A percentile compares a stretch with the other conserved stretches of the same genome.
These are phyloP conservation scores for Talinum fruticosum DNA, from an alignment of 148 eudicot genomes.

Conservation along the genomic window DNA sequence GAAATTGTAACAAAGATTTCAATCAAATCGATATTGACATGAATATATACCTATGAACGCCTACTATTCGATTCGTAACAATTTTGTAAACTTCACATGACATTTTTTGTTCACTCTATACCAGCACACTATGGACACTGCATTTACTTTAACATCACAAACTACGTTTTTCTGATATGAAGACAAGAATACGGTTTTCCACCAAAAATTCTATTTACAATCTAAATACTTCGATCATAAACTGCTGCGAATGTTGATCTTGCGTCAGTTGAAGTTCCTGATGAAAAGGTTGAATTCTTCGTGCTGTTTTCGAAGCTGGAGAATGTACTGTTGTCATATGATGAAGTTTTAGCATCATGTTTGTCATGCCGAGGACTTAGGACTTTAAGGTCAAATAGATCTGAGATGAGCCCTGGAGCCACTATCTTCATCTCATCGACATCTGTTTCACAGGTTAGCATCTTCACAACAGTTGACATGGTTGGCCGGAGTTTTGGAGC, in stretches of 20 bases:
- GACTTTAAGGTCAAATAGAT: constrained; percentile 33
- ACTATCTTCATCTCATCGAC: constrained; percentile 23
- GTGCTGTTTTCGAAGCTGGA: constrained; percentile 29
- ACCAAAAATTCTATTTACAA: not conserved
- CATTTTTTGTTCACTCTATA: no score
- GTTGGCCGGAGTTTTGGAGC: constrained; percentile 43
- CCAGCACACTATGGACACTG: no score
- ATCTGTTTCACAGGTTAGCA: constrained; percentile 33
- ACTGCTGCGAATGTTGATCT: constrained; percentile 30
- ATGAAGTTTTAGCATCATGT: not conserved
- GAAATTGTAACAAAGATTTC: no score
- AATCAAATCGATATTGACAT: no score
- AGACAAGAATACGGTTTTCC: not conserved
- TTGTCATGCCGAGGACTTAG: constrained; percentile 9
- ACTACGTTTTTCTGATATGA: no score
- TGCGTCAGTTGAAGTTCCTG: constrained; percentile 29
- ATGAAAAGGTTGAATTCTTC: constrained; percentile 23
- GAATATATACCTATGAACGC: no score
- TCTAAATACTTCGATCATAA: constrained; percentile 29
- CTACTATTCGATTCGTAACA: no score
- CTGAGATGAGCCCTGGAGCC: constrained; percentile 45
- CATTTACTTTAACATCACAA: no score
- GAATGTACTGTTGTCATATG: constrained; percentile 13
- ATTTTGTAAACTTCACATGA: no score
- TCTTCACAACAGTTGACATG: constrained; percentile 49